Percentiles rank a stretch among this genome's conserved stretches.
phyloP scores from a whole-genome alignment of 2,329 filamentous ascomycete species.

The Colletotrichum aenigma region DNA sequence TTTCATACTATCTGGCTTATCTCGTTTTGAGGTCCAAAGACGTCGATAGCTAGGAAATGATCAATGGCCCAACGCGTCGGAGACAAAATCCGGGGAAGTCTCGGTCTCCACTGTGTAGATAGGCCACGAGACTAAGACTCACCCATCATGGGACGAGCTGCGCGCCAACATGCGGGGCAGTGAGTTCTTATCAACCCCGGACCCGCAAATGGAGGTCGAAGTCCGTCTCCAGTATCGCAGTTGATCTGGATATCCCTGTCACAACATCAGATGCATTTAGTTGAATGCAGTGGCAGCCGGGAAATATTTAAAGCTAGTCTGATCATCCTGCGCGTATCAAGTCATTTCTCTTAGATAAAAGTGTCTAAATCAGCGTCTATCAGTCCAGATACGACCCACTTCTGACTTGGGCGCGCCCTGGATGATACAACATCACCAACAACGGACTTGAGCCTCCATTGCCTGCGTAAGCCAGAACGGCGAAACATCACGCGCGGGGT shows the following conservation, averaged over 20 bases:
- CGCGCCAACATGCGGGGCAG: background rate
- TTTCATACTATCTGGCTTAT: background rate
- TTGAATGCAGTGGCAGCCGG: background rate
- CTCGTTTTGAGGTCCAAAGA: background rate
- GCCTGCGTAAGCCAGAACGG: background rate
- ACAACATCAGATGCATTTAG: background rate
- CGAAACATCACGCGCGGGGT: background rate
- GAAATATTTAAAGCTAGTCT: background rate
- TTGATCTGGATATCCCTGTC: background rate
- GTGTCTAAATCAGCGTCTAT: background rate
- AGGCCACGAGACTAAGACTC: background rate
- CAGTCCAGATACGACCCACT: background rate
- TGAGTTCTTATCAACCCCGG: background rate
- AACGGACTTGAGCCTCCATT: background rate
- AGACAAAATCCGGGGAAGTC: background rate
- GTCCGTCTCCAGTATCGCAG: background rate
- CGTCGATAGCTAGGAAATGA: no score
- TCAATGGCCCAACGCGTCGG: background rate
- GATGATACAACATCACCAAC: background rate
- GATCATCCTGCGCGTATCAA: background rate
- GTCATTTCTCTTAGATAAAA: background rate
- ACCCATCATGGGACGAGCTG: background rate
- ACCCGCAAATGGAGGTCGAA: conserved; percentile 10
- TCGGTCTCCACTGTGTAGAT: background rate
- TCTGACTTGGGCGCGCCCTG: background rate